phyloP scores from a whole-genome alignment of 2,329 filamentous ascomycete species.

The Fusarium camptoceras region DNA sequence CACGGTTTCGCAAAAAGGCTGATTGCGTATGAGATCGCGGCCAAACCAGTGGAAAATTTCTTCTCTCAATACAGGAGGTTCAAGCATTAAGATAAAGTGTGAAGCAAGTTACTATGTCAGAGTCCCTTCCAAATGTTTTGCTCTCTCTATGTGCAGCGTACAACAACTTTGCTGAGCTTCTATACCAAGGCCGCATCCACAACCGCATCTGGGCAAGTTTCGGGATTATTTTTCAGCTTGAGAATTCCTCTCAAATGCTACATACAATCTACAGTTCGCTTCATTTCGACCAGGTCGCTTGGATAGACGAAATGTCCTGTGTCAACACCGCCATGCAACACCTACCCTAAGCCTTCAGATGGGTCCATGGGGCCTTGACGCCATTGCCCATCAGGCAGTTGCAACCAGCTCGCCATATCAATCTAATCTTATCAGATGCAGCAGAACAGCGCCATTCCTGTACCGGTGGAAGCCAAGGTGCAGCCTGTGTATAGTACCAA shows the following conservation, averaged over 20 bases:
- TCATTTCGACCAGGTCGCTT: background rate
- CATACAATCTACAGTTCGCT: background rate
- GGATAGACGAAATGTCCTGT: background rate
- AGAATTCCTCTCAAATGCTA: background rate
- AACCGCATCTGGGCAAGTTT: rapidly evolving
- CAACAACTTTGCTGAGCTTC: too few species aligned
- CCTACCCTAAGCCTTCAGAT: conserved; percentile 3
- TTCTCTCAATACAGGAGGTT: too few species aligned
- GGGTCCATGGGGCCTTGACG: rapidly evolving
- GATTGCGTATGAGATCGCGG: rapidly evolving
- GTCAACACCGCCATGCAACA: background rate
- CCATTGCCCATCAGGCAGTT: background rate
- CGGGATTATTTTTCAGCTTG: rapidly evolving
- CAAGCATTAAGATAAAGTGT: too few species aligned
- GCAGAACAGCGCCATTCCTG: background rate
- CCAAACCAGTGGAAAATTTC: too few species aligned
- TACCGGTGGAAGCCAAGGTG: background rate
- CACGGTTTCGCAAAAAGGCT: too few species aligned
- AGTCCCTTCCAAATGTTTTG: background rate
- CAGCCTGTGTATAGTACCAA: background rate
- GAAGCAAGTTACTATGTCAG: too few species aligned
- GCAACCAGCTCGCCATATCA: background rate
- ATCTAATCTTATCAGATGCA: conserved; percentile 33
- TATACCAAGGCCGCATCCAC: rapidly evolving
- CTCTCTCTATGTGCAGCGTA: rapidly evolving